These are phyloP conservation scores for Colletotrichum endophyticum DNA, from an alignment of 2,329 filamentous ascomycete species.

Conservation along the genomic window DNA sequence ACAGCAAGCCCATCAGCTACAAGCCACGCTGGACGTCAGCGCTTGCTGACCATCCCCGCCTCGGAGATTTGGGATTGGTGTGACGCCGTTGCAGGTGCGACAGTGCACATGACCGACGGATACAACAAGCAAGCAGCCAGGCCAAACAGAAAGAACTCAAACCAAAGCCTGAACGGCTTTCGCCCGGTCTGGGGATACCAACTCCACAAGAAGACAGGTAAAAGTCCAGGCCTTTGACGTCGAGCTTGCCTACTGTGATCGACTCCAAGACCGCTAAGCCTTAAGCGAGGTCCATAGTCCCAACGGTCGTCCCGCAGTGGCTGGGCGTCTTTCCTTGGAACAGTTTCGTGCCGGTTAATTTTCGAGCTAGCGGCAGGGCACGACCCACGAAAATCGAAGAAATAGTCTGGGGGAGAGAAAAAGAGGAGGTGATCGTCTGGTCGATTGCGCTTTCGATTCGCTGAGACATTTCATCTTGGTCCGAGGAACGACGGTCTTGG, in stretches of 20 bases:
- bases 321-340: not conserved
- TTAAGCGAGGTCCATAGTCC: not conserved
- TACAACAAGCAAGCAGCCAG: not conserved
- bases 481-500: not conserved
- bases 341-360: slow-evolving; percentile 7
- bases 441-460: not conserved
- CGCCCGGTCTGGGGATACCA: not conserved
- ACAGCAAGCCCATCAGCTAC: not conserved
- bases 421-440: not conserved
- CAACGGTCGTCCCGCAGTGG: not conserved
- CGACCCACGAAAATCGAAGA: not conserved
- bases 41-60: not conserved
- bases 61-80: not conserved
- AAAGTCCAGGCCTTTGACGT: not conserved
- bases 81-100: not conserved
- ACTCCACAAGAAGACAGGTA: not conserved
- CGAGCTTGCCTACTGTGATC: not conserved
- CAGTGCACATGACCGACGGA: not conserved
- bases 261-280: not conserved
- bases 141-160: not conserved
- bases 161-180: not conserved
- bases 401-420: not conserved
- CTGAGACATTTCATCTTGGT: not conserved
- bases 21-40: not conserved
- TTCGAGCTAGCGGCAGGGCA: not conserved